Conservation (phyloP, 768 basidiomycete species). For the Ramaria rubella region DNA sequence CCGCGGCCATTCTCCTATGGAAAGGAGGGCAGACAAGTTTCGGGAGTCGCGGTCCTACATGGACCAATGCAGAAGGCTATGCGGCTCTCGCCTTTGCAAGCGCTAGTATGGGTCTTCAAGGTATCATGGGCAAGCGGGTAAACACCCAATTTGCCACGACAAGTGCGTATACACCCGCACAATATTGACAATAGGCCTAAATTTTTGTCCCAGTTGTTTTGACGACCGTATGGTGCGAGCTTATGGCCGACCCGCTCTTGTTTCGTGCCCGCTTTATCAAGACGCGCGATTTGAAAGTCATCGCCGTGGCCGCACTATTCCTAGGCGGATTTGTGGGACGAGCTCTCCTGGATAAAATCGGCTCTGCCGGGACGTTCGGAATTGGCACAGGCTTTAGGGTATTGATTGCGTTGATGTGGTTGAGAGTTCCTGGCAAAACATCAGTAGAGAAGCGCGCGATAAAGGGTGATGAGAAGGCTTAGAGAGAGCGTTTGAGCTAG, state of each 20-base stretch:
- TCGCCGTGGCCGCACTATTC: constrained; percentile 59
- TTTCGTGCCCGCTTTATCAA: constrained; percentile 48
- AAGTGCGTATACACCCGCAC: constrained; percentile 38
- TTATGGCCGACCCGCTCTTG: constrained; percentile 73
- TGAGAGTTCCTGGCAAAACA: constrained; percentile 42
- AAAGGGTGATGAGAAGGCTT: not conserved
- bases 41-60: constrained; percentile 35
- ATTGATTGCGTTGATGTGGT: constrained; percentile 56
- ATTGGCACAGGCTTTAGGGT: constrained; percentile 58
- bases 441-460: not conserved
- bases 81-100: constrained; percentile 75
- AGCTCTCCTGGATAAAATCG: constrained; percentile 29
- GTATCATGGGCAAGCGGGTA: constrained; percentile 75
- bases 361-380: constrained; percentile 59
- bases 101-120: constrained; percentile 75
- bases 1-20: constrained; percentile 64
- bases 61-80: constrained; percentile 62
- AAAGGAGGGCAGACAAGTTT: constrained; percentile 45
- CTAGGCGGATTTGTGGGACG: constrained; percentile 60
- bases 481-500: too few species aligned
- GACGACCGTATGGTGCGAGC: constrained; percentile 85
- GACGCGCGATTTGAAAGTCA: constrained; percentile 64
- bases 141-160: constrained; percentile 77
- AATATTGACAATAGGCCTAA: not conserved
- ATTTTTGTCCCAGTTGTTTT: constrained; percentile 51